These are phyloP conservation scores for Coemansia sp. DNA, from an alignment of 192 early-diverging fungal species.

Conservation along the genomic window DNA sequence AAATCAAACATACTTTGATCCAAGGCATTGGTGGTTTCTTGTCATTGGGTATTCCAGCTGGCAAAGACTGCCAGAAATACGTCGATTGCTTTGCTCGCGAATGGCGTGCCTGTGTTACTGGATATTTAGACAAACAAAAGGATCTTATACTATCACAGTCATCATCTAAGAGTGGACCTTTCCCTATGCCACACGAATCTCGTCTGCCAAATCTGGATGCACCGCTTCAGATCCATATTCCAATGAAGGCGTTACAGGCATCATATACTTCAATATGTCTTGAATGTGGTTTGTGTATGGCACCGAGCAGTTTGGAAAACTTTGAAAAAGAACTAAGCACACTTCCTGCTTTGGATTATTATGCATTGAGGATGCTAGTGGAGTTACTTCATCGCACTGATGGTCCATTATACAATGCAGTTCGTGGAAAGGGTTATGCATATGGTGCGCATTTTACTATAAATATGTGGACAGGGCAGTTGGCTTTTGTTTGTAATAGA, in stretches of 20 bases:
- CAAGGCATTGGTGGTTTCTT: constrained; percentile 17
- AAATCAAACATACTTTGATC: constrained; percentile 15
- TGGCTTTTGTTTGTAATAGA: constrained; percentile 31
- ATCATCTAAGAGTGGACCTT: constrained; percentile 5
- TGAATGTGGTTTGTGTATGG: constrained; percentile 36
- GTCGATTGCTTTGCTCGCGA: constrained; percentile 24
- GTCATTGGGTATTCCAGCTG: constrained; percentile 15
- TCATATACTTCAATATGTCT: constrained; percentile 48
- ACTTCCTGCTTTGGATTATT: constrained; percentile 53
- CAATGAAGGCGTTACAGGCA: constrained; percentile 52
- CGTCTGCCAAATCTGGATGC: constrained; percentile 39
- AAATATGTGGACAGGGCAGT: constrained; percentile 59
- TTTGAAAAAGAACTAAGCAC: constrained; percentile 42
- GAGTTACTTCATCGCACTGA: constrained; percentile 70
- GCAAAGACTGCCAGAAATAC: constrained; percentile 14
- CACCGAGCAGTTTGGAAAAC: constrained; percentile 12
- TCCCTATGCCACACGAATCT: constrained; percentile 46
- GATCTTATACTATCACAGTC: neutral
- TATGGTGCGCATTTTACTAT: constrained; percentile 66
- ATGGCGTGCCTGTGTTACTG: constrained; percentile 21
- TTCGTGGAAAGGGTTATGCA: constrained; percentile 74
- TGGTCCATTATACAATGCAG: constrained; percentile 72
- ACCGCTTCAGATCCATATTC: constrained; percentile 51
- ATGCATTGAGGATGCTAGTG: constrained; percentile 62
- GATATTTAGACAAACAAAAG: neutral